Base-by-base conservation (phyloP, 352 stramenopile genomes). In the Phytophthora syringae region DNA sequence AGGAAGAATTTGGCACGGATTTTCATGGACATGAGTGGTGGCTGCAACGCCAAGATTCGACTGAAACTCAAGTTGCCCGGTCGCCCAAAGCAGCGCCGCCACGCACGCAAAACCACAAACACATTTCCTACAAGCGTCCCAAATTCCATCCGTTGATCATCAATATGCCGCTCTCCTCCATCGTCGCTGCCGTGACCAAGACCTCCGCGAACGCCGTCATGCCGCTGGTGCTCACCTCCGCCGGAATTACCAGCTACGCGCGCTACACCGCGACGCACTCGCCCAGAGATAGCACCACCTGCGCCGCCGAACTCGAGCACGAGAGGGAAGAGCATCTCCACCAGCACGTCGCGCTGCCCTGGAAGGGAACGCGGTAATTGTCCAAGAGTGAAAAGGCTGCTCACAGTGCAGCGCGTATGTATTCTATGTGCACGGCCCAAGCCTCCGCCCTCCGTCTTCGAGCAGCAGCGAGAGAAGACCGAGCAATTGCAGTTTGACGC, bases 171-270 rank as follows among this genome's bases (percentile, higher is more conserved):
- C 62, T 84, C 40, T 74, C 76, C 21, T 69, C 67, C 39, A 68
- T 86, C 37, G 66, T 77, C 50, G 50, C 75, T 12, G 74, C 73
- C 18, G 56, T 84, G 48, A 66, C 43, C 65, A 85, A 83, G 62
- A 74, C 68, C 34, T 64, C 66, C 25, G 80, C 67, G 44, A 80
- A 61, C 48, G 70, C 76, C 7, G 74, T 92, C 28, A 52, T 88
- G 67, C 83, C 83, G 47, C 75, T 92, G 16, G 69, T 90, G 64
- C 54, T 92, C 34, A 74, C 79, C 40, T 92, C 79, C n/a, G 83
- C 70, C 20, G 77, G 79, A 20, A 83, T 92, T 54, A 83, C 80
- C 20, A 67, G 79, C 44, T 92, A 89, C 67, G 80, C 83, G 63
- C 83, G 79, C 54, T 77, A 81, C 32, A 66, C 77, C n/a, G 59